A percentile compares a stretch with the other conserved stretches of the same genome.
Evolutionary conservation across 176 grass and related monocot genomes (phyloP).

Genomic region (Panicum miliaceum): DNA sequence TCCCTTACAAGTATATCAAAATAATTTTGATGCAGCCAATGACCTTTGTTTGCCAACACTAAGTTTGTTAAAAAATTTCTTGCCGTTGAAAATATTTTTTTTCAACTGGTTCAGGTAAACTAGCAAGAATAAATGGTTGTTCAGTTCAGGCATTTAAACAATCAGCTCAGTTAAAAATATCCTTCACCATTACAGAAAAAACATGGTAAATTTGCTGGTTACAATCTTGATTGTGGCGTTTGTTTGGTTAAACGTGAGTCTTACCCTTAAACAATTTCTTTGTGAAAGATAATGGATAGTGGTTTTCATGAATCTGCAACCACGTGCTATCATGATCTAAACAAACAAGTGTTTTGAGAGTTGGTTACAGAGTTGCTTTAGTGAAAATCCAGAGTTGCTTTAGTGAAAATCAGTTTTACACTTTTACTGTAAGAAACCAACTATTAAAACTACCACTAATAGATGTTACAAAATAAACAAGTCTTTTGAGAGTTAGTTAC

Average conservation of each 20-base stretch:
- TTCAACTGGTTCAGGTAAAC: not conserved
- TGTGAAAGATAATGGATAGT: too few species aligned
- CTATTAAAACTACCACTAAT: not conserved
- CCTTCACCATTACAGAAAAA: not conserved
- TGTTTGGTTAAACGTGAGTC: not conserved
- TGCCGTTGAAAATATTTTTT: not conserved
- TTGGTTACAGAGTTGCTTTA: not conserved
- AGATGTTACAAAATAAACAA: not conserved
- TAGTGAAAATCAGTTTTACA: not conserved
- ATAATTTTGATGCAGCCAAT: not conserved
- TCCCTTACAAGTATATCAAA: not conserved
- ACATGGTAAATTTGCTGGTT: not conserved
- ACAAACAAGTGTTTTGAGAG: not conserved
- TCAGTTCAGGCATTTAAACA: not conserved
- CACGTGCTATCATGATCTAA: not conserved
- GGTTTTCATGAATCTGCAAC: not conserved
- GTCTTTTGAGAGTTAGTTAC: not conserved
- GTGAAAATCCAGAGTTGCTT: not conserved
- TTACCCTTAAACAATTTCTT: not conserved
- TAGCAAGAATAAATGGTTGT: not conserved
- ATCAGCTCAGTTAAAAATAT: not conserved
- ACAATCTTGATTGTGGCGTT: not conserved
- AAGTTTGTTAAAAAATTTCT: not conserved
- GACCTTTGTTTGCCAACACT: not conserved
- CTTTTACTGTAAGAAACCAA: not conserved